Conservation (phyloP, 441 rosid genomes). For the Populus tomentosa region DNA sequence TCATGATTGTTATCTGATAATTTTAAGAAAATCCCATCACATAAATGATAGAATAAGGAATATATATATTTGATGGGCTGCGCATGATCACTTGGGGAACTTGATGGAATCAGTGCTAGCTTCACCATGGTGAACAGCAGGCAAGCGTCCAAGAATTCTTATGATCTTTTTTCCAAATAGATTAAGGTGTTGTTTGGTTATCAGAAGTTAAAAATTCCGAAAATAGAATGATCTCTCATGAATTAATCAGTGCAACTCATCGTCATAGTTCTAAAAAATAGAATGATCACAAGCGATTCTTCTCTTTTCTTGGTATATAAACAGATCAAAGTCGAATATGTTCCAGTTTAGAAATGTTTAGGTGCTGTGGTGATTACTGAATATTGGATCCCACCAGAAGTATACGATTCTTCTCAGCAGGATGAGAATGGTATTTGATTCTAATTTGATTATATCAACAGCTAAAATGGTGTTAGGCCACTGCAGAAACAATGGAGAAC, state of each 20-base stretch:
- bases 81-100: background rate
- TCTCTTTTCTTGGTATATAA: too few species aligned
- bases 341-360: too few species aligned
- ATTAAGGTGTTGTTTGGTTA: too few species aligned
- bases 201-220: too few species aligned
- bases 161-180: background rate
- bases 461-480: background rate
- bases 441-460: background rate
- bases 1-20: conserved; percentile 8
- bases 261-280: background rate
- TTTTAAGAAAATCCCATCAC: background rate
- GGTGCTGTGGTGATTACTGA: background rate
- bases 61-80: background rate
- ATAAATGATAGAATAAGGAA: background rate
- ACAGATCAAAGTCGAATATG: background rate
- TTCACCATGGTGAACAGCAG: background rate
- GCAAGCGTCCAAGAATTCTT: background rate
- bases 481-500: background rate
- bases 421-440: background rate
- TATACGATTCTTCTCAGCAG: background rate
- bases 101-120: background rate
- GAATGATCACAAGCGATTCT: too few species aligned
- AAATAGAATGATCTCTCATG: background rate
- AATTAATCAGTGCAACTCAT: background rate
- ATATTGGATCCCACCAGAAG: background rate